These are phyloP conservation scores for Aethionema arabicum DNA, from an alignment of 345 rosid genomes.

Conservation along the genomic window DNA sequence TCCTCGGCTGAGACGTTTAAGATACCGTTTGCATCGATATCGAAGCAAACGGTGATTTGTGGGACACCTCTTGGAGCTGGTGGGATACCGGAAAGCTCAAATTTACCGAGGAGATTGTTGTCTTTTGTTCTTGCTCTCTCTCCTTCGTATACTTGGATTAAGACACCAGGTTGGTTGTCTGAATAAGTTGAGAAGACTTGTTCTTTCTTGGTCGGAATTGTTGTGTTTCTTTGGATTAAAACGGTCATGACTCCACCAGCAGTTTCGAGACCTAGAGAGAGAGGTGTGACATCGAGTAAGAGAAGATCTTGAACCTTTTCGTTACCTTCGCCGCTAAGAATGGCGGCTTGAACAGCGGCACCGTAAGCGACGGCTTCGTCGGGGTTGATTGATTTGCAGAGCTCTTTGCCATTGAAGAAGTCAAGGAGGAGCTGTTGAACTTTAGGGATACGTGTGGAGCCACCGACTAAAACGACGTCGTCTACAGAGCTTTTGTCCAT, in stretches of 20 bases:
- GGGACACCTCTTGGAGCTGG: conserved; percentile 85
- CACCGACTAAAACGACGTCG: conserved; percentile 68
- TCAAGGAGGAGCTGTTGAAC: conserved; percentile 65
- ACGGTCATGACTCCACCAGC: conserved; percentile 78
- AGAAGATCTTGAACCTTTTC: conserved; percentile 79
- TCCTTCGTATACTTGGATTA: conserved; percentile 75
- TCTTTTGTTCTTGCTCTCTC: conserved; percentile 76
- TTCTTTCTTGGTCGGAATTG: conserved; percentile 83
- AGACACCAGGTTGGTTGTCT: conserved; percentile 70
- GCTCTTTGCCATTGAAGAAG: conserved; percentile 73
- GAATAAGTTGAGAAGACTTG: conserved; percentile 71
- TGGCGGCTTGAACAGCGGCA: conserved; percentile 82
- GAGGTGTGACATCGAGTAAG: conserved; percentile 65
- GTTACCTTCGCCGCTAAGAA: conserved; percentile 72
- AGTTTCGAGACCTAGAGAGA: conserved; percentile 65
- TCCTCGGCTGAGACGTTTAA: conserved; percentile 75
- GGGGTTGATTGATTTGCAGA: conserved; percentile 73
- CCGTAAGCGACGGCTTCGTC: conserved; percentile 86
- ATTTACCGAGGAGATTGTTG: conserved; percentile 68
- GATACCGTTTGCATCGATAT: conserved; percentile 77
- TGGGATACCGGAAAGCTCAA: conserved; percentile 76
- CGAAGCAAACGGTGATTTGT: conserved; percentile 73
- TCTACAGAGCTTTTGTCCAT: conserved; percentile 66
- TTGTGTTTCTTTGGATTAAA: conserved; percentile 66
- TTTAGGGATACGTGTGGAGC: conserved; percentile 72